Evolutionary conservation across 768 basidiomycete genomes (phyloP), one percentile per base, ranked within the genome.

Genomic region (Leccinum variicolor): DNA sequence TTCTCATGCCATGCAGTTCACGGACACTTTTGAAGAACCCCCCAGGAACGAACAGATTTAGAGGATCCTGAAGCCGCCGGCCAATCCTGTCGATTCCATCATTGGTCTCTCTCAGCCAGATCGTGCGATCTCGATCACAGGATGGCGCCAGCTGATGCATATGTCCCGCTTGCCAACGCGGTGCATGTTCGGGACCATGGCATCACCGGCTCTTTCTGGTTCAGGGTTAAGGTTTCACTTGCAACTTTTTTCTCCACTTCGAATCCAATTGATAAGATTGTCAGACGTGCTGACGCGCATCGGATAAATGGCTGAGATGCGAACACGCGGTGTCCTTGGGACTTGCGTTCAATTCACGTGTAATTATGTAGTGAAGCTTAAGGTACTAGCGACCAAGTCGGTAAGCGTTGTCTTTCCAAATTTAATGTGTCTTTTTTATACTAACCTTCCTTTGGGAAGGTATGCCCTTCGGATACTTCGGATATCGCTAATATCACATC

Each of bases 241-340:
- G 14, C n/a, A 21, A 21, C 39, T 4, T 39, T 39, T 39, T 39
- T 39, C 39, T 39, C 55, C 43, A 17, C 23, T 50, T 49, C 53
- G 19, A 43, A 53, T 51, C 57, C 52, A 60, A 67, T 39, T 39
- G 39, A 39, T 39, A 39, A 39, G 39, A 39, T 39, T 39, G 39
- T 39, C 39, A 39, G 17, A 9, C 39, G 9, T 39, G 39, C 39
- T 39, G 39, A 39, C 39, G 39, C 39, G 39, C 39, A 39, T 53
- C 61, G 54, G 53, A 56, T 50, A 53, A 52, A 49, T 63, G 59
- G 54, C 75, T 61, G 63, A 57, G 54, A 58, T 60, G 33, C 58
- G 53, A 67, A 54, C 53, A 61, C 60, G 52, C 61, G 70, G 66
- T 72, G 68, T 63, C 72, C 54, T 64, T 65, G 70, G 66, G 63